phyloP scores from a whole-genome alignment of 1,284 basidiomycete genomes.

The Cutaneotrichosporon spelunceum region DNA sequence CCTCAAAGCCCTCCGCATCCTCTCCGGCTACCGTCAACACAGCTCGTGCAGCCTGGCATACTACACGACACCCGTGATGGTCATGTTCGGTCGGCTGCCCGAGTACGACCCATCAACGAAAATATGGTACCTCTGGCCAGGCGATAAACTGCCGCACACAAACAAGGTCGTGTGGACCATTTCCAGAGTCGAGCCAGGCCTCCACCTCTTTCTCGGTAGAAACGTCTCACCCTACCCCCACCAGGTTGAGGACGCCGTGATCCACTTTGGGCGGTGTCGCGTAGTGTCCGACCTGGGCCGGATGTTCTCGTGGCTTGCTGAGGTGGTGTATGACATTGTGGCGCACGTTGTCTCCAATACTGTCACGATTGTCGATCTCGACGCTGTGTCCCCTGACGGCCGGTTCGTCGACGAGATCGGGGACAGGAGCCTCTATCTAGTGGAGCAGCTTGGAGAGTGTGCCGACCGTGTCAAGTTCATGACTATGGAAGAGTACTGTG shows the following conservation, averaged over 20 bases:
- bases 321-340: neutral
- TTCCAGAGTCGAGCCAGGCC: neutral
- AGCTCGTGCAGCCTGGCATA: neutral
- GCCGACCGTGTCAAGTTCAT: neutral
- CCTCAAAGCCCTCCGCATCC: neutral
- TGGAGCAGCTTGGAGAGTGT: neutral
- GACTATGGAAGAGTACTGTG: neutral
- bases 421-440: neutral
- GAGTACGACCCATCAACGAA: neutral
- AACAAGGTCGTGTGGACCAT: neutral
- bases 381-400: neutral
- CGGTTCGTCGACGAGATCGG: neutral
- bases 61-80: neutral
- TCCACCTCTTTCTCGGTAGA: neutral
- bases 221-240: neutral
- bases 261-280: neutral
- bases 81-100: neutral
- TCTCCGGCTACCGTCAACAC: neutral
- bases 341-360: neutral
- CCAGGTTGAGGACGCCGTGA: neutral
- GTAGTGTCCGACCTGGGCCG: neutral
- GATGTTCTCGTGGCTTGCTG: neutral
- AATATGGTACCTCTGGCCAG: neutral
- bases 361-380: neutral
- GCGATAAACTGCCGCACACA: neutral